Evolutionary conservation across 345 rosid species (phyloP).

Genomic region (Citrus australasica): DNA sequence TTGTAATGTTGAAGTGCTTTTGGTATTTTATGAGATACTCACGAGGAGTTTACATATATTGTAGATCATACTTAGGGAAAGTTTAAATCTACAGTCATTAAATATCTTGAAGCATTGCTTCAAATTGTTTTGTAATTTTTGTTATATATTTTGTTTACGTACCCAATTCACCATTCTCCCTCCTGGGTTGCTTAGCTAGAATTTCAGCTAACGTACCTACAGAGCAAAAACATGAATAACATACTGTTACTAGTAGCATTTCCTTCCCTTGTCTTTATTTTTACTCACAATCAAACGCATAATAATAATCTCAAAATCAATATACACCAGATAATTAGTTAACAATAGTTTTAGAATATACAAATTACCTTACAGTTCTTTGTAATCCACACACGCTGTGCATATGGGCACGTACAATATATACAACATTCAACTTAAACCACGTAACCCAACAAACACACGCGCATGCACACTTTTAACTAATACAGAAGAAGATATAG

Average conservation of each 20-base stretch:
- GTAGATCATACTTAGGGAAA: too few relatives aligned
- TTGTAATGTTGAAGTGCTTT: too few relatives aligned
- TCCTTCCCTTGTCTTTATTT: neutral
- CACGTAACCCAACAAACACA: neutral
- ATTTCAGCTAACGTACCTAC: neutral
- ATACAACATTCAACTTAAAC: constrained; percentile 48
- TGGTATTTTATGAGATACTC: too few relatives aligned
- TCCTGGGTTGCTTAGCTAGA: too few relatives aligned
- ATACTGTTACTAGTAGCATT: neutral
- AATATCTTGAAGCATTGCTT: too few relatives aligned
- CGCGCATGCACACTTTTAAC: neutral
- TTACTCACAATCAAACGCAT: neutral
- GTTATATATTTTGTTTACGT: too few relatives aligned
- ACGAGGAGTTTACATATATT: too few relatives aligned
- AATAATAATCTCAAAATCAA: neutral
- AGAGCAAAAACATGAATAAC: neutral
- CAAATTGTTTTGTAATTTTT: too few relatives aligned
- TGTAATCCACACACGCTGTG: constrained; percentile 78
- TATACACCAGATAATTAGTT: neutral
- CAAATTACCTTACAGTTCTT: constrained; percentile 62
- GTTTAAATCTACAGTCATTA: too few relatives aligned
- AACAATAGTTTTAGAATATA: neutral
- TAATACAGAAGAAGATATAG: neutral
- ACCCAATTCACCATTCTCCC: too few relatives aligned
- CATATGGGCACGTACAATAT: constrained; percentile 71